Evolutionary conservation across 805 yeast genomes (phyloP), one percentile per base, ranked within the genome.

Genomic region (Dipodascopsis uninucleata): DNA sequence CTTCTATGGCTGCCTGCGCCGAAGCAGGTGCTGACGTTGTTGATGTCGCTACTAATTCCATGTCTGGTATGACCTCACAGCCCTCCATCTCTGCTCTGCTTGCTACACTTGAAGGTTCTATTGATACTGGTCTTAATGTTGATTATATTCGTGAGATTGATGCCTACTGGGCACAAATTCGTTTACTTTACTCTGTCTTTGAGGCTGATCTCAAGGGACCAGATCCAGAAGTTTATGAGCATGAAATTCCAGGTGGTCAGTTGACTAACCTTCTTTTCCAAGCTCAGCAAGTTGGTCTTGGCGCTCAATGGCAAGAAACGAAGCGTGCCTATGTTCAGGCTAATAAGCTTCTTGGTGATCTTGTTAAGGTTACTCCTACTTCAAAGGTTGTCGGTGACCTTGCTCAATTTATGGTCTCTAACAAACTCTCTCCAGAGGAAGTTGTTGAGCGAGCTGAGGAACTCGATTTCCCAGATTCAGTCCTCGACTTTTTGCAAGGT

Each of bases 181-280:
- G 99, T 72, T 75, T 93, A 65, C 72, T 93, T 57, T 93, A 93
- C 75, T 85, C 96, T 38, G 88, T 96, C 69, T 93, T 93, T 70
- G 98, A 88, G 71, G 97, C 98, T 44, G 97, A 93, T 64, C 78
- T 93, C 68, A 93, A 93, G 77, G 98, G 99, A 46, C 97, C 99
- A 49, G 99, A 93, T 71, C 97, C 99, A 60, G 98, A 93, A 70
- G 98, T 93, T 47, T 93, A 93, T 71, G 81, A 81, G 60, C 98
- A 93, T 71, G 99, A 93, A 76, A 93, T 93, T 58, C 99, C 99
- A 47, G 99, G 99, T 75, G 99, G 99, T 56, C 99, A 93, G 73
- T 80, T 93, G 69, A 93, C 99, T 54, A 93, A 93, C 76, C 75
- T 93, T 71, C 71, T 94, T 59, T 93, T 93, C 94, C 99, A 93